Evolutionary conservation across 78 protist species (phyloP).

Genomic region (Dictyostelium brefeldianum): DNA sequence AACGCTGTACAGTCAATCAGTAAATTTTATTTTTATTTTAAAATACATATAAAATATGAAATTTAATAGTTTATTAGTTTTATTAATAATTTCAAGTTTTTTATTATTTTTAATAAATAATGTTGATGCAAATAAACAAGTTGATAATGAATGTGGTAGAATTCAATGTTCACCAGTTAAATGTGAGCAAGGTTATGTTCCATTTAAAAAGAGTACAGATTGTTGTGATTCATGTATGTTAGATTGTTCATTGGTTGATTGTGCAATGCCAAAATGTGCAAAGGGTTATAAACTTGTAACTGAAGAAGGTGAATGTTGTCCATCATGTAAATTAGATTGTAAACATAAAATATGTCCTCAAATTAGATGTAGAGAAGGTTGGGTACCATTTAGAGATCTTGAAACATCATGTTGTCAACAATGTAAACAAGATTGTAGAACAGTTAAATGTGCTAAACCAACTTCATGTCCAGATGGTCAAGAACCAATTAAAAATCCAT

Average conservation of each 20-base stretch:
- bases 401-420: background rate
- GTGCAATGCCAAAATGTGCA: slow-evolving; percentile 7
- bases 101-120: no score
- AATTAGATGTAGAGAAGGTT: background rate
- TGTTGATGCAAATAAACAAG: no score
- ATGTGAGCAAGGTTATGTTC: background rate
- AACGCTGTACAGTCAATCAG: no score
- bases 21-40: no score
- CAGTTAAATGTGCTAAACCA: background rate
- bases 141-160: no score
- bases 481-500: background rate
- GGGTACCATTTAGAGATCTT: background rate
- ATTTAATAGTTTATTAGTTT: no score
- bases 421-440: slow-evolving; percentile 5
- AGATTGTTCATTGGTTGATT: background rate
- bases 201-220: background rate
- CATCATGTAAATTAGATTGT: background rate
- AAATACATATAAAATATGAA: no score
- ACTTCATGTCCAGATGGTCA: background rate
- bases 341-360: background rate
- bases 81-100: no score
- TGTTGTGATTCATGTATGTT: background rate
- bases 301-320: background rate
- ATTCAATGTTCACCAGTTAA: no score
- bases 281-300: background rate